Percentiles rank a stretch among this genome's conserved stretches.
Evolutionary conservation across 306 rosid species (phyloP).

Genomic region (Vigna hirtella): DNA sequence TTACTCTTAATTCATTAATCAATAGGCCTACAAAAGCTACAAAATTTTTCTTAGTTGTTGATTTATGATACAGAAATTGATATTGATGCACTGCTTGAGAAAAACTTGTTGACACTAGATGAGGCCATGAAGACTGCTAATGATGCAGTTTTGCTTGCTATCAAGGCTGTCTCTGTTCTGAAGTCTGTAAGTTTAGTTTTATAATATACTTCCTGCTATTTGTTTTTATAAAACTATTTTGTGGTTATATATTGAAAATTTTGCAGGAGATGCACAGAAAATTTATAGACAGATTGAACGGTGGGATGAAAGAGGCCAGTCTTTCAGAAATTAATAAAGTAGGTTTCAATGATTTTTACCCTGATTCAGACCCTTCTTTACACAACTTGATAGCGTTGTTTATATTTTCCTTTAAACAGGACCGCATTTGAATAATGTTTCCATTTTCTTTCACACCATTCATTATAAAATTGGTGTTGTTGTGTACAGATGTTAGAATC

Average conservation of each 20-base stretch:
- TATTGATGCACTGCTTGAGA: constrained; percentile 77
- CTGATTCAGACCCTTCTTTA: not conserved
- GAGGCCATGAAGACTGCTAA: constrained; percentile 95
- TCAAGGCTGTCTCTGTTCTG: constrained; percentile 73
- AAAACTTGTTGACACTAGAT: constrained; percentile 90
- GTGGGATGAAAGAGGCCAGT: constrained; percentile 55
- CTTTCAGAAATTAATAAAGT: constrained; percentile 68
- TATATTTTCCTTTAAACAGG: constrained; percentile 27
- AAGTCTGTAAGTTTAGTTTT: constrained; percentile 73
- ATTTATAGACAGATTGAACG: constrained; percentile 55
- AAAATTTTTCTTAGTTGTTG: constrained; percentile 25
- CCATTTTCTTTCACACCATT: constrained; percentile 40
- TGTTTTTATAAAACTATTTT: constrained; percentile 39
- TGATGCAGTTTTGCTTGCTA: constrained; percentile 85
- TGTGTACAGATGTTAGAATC: constrained; percentile 69
- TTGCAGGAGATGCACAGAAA: constrained; percentile 72
- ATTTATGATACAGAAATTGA: constrained; percentile 71
- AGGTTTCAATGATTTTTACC: constrained; percentile 47
- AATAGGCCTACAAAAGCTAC: constrained; percentile 4
- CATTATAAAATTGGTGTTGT: constrained; percentile 45
- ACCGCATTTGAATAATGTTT: constrained; percentile 29
- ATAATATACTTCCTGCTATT: constrained; percentile 35
- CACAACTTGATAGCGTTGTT: constrained; percentile 25
- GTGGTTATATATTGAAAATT: constrained; percentile 43
- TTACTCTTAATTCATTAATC: constrained; percentile 23